Base-by-base conservation (phyloP, 1,284 basidiomycete species). In the Coniophora puteana region DNA sequence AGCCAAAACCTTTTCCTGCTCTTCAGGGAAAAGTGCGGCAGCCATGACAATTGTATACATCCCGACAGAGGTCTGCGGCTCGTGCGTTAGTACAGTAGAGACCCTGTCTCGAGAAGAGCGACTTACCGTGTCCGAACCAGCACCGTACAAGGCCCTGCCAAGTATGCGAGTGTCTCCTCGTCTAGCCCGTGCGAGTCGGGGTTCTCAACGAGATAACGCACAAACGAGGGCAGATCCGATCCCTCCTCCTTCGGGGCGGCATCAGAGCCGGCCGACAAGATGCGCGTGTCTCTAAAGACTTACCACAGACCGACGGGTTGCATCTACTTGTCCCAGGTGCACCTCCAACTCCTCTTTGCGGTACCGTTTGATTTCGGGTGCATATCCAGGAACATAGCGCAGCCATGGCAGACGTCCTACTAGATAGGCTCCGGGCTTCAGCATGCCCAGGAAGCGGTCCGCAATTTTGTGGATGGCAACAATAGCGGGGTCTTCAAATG, bases 401-500 rank as follows among this genome's bases (percentile, higher is more conserved):
- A 83, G 60, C 49, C 67, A 54, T 0, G 72, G 71, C 39, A 58
- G 64, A 12, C 49, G 51, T 38, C 74, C 70, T 23, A 74, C 53
- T 7, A 63, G 27, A 36, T 64, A 56, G 3, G 59, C 54, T 7
- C 71, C 70, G 0, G 77, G 76, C 0, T 70, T 66, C 18, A 81
- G 58, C 1, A 68, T 68, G 11, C 63, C 56, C 4, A 75, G 74
- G 10, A 83, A 59, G 6, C 72, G 64, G 4, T 66, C 61, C 6
- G 76, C 59, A 38, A 68, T 70, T 11, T 65, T 62, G 38, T 72
- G 74, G 29, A 82, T 70, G n/a, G n/a, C n/a, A n/a, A n/a, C n/a
- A n/a, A n/a, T n/a, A n/a, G n/a, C n/a, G n/a, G n/a, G 73, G 50
- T 83, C 80, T 8, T 71, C 61, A 48, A 74, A 76, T 0, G 62